These are phyloP conservation scores for Aspergillus bridgeri DNA, from an alignment of 495 filamentous ascomycete species.

Conservation along the genomic window DNA sequence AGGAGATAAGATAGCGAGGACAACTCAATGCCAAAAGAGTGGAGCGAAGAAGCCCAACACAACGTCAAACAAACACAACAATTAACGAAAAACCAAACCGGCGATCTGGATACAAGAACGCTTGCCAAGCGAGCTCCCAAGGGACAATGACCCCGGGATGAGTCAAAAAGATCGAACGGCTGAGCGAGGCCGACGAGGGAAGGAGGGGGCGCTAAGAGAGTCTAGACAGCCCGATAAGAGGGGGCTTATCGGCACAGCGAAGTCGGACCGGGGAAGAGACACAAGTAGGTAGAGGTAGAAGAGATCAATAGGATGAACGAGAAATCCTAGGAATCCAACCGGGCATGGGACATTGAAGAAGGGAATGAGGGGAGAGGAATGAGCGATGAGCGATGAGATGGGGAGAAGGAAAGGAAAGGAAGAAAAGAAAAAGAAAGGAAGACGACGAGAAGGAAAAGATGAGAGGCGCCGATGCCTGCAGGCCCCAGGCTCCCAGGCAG, in stretches of 20 bases:
- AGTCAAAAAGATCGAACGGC: slow-evolving; percentile 11
- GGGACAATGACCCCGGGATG: background rate
- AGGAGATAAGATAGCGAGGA: background rate
- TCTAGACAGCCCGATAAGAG: slow-evolving; percentile 23
- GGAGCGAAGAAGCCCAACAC: background rate
- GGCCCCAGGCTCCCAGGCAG: slow-evolving; percentile 10
- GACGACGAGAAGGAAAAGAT: slow-evolving; percentile 6
- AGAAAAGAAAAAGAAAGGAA: slow-evolving; percentile 4
- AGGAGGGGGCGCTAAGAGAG: slow-evolving; percentile 4
- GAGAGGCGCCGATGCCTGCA: slow-evolving; percentile 24
- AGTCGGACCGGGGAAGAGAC: slow-evolving; percentile 2
- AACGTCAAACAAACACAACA: background rate
- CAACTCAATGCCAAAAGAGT: background rate
- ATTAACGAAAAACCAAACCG: background rate
- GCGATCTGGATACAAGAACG: background rate
- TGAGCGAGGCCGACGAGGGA: slow-evolving; percentile 9
- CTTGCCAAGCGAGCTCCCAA: too few species aligned
- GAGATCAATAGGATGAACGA: slow-evolving; percentile 12
- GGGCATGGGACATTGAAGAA: slow-evolving; percentile 3
- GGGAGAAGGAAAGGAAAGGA: slow-evolving; percentile 3
- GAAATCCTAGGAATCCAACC: too few species aligned
- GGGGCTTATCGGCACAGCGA: slow-evolving; percentile 22
- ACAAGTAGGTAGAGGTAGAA: background rate
- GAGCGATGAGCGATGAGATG: slow-evolving; percentile 4
- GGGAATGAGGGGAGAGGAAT: slow-evolving; percentile 1